Conservation (phyloP, 208 protist species). For the Acanthamoeba divionensis region DNA sequence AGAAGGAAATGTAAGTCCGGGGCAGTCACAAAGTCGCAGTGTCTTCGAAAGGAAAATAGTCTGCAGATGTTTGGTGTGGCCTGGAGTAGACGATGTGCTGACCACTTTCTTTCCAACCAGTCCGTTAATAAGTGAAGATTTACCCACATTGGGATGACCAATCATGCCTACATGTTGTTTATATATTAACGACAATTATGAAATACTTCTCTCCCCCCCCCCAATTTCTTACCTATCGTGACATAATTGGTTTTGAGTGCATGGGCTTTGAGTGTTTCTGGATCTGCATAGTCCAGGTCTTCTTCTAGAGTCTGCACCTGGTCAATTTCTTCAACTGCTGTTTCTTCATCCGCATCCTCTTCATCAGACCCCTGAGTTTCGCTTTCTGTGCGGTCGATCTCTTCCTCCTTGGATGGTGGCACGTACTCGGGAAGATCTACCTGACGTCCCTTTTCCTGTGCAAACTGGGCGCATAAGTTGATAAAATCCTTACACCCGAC, state of each 20-base stretch:
- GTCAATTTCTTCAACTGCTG: not conserved
- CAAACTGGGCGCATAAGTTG: not conserved
- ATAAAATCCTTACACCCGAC: conserved; percentile 2
- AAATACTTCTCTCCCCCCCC: not conserved
- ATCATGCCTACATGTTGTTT: conserved; percentile 72
- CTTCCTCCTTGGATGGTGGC: not conserved
- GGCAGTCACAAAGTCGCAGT: conserved; percentile 92
- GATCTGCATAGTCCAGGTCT: conserved; percentile 34
- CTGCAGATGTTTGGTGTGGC: conserved; percentile 96
- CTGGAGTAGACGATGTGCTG: conserved; percentile 89
- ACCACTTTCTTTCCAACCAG: conserved; percentile 93
- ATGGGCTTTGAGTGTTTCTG: not conserved
- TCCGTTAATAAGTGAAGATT: conserved; percentile 94
- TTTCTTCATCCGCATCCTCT: not conserved
- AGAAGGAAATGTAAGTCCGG: conserved; percentile 74
- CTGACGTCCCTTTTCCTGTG: not conserved
- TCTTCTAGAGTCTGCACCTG: not conserved
- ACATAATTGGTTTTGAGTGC: not conserved
- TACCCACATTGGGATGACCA: conserved; percentile 89
- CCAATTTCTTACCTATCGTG: not conserved
- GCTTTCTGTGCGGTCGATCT: not conserved
- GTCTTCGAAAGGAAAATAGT: conserved; percentile 89
- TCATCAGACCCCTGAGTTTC: not conserved
- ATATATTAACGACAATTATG: not conserved
- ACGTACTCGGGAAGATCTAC: not conserved